Base-by-base conservation (phyloP, 371 early-diverging fungal genomes). In the Conidiobolus incongruus region DNA sequence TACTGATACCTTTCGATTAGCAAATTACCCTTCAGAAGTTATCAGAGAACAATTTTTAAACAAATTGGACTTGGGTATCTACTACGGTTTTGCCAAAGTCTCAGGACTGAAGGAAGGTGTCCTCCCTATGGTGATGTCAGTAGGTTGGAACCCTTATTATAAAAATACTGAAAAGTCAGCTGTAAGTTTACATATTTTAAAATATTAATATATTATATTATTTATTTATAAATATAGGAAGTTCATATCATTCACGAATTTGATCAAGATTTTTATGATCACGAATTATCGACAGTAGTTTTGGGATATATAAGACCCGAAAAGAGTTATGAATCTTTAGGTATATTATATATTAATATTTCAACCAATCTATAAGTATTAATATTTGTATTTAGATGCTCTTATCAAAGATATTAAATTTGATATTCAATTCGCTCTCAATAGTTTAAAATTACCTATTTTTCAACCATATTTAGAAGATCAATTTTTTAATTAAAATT, bases 111-210 rank as follows among this genome's bases (percentile, higher is more conserved):
- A 52, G 40, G 22, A 21, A 38, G 45, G 52, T 15, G 77, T 92
- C 11, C 74, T 73, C 50, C 90, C 90, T 1, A 94, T 95, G 94
- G 94, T 93, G 24, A 90, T 92, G 91, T 87, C 88, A 47, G 72
- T 86, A 38, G 97, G 97, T 17, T 97, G 96, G 95, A 97, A 97
- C 57, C 95, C 95, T 20, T 94, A 71, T 55, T 97, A 87, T 58
- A 80, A 95, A 53, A 95, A 95, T 59, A 85, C 90, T 53, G 83
- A 88, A 62, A 69, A 80, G 35, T 87, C 90, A 19, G 92, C 88
- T 38, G 81, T 78, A 63, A 54, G 66, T 61, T 47, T 36, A 13
- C 15, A 24, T 31, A 5, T 26, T 23, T 28, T 24, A 4, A 22
- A 33, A 12, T 24, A 32, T 16, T 35, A 34, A 4, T 13, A 11